phyloP scores from a whole-genome alignment of 2,329 filamentous ascomycete species.

The Trichoderma polysporum region DNA sequence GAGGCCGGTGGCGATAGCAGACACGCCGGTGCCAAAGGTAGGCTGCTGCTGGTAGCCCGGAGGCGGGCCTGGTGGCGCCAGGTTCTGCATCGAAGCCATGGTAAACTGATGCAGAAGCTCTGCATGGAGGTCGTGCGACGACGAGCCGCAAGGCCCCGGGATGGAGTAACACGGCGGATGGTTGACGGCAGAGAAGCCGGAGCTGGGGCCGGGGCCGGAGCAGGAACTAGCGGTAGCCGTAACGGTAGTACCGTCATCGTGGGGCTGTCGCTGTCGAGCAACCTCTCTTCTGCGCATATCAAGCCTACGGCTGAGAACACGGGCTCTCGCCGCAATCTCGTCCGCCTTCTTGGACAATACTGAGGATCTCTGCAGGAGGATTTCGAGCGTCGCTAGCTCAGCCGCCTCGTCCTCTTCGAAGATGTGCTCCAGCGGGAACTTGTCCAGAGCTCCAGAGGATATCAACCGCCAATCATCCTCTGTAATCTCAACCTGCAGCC shows the following conservation, averaged over 20 bases:
- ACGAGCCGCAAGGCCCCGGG: slow-evolving; percentile 20
- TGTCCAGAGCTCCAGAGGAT: slow-evolving; percentile 76
- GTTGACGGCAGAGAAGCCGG: slow-evolving; percentile 36
- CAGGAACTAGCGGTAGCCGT: slow-evolving; percentile 23
- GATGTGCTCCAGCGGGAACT: slow-evolving; percentile 73
- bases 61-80: slow-evolving; percentile 25
- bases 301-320: slow-evolving; percentile 78
- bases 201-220: slow-evolving; percentile 29
- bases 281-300: slow-evolving; percentile 36
- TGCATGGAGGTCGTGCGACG: slow-evolving; percentile 50
- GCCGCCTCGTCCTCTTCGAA: slow-evolving; percentile 84
- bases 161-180: slow-evolving; percentile 29
- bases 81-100: slow-evolving; percentile 8
- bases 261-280: slow-evolving; percentile 29
- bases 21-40: slow-evolving; percentile 30
- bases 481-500: slow-evolving; percentile 77
- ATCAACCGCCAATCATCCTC: slow-evolving; percentile 88
- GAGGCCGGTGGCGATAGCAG: slow-evolving; percentile 26
- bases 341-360: slow-evolving; percentile 80
- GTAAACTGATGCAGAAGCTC: slow-evolving; percentile 57
- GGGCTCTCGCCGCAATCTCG: slow-evolving; percentile 60
- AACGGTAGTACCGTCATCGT: slow-evolving; percentile 26
- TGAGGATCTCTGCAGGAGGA: slow-evolving; percentile 74
- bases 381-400: slow-evolving; percentile 79
- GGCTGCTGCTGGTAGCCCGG: slow-evolving; percentile 30